Percentiles rank a stretch among this genome's conserved stretches.
Conservation (phyloP, 139 green algal species). For the Auxenochlorella protothecoides region DNA sequence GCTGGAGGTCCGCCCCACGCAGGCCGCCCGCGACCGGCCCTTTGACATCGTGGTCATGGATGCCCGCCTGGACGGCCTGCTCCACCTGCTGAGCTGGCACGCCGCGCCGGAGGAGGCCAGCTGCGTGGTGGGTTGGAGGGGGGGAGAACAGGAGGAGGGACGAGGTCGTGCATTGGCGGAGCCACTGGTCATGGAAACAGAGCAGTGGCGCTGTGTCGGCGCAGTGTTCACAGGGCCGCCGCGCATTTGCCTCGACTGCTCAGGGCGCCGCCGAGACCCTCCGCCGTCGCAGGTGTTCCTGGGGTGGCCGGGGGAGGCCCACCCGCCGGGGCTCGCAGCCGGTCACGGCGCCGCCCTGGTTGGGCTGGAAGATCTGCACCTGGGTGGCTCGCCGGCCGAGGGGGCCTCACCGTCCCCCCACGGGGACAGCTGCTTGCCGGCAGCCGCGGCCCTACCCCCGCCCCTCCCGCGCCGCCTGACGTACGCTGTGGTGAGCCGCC, state of each 20-base stretch:
- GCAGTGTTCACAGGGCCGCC: too few relatives aligned
- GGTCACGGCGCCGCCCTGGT: neutral
- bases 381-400: neutral
- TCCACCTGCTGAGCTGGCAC: conserved; percentile 35
- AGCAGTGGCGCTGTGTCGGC: too few relatives aligned
- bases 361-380: neutral
- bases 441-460: too few relatives aligned
- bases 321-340: neutral
- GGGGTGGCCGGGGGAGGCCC: conserved; percentile 38
- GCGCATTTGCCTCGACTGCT: too few relatives aligned
- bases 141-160: neutral
- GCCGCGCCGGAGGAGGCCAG: conserved; percentile 9
- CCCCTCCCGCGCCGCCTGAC: conserved; percentile 22
- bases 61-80: conserved; percentile 28
- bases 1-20: neutral
- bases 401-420: neutral
- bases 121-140: neutral
- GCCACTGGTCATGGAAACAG: too few relatives aligned
- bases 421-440: too few relatives aligned
- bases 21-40: conserved; percentile 15
- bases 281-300: conserved; percentile 40
- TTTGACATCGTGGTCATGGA: conserved; percentile 55
- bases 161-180: too few relatives aligned
- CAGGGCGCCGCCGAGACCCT: neutral
- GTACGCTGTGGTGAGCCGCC: conserved; percentile 62